Conservation (phyloP, 352 stramenopile species). For the Globisporangium ultimum region DNA sequence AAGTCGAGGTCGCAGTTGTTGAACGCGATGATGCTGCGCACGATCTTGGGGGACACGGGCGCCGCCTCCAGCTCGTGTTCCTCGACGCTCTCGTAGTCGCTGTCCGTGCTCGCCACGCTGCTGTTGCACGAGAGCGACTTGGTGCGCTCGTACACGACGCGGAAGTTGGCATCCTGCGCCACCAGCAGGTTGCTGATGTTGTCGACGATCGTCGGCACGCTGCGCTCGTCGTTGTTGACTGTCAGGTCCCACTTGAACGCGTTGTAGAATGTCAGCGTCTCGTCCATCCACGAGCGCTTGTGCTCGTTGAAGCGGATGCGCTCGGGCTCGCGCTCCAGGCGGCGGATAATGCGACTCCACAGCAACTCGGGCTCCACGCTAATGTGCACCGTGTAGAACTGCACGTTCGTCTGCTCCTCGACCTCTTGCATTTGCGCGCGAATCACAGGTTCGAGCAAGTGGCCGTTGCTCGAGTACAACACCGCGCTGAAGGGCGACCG, state of each 20-base stretch:
- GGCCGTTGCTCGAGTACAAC: slow-evolving; percentile 71
- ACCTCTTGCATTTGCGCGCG: slow-evolving; percentile 82
- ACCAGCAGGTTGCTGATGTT: slow-evolving; percentile 45
- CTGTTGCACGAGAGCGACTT: slow-evolving; percentile 40
- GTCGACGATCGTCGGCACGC: slow-evolving; percentile 47
- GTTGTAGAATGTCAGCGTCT: slow-evolving; percentile 80
- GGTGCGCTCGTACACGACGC: slow-evolving; percentile 54
- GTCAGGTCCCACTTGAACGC: slow-evolving; percentile 74
- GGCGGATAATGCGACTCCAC: slow-evolving; percentile 68
- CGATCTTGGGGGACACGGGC: slow-evolving; percentile 6
- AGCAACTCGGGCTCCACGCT: slow-evolving; percentile 71
- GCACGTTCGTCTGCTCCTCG: slow-evolving; percentile 59
- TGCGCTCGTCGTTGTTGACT: slow-evolving; percentile 61
- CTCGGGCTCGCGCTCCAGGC: slow-evolving; percentile 66
- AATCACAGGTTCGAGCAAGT: slow-evolving; percentile 80
- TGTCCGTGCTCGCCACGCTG: slow-evolving; percentile 65
- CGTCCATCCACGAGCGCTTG: slow-evolving; percentile 83
- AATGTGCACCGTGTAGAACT: slow-evolving; percentile 86
- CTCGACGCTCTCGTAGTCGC: slow-evolving; percentile 57
- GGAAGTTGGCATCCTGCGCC: slow-evolving; percentile 62
- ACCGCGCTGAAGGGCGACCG: slow-evolving; percentile 83
- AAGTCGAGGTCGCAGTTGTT: slow-evolving; percentile 53
- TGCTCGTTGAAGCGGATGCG: slow-evolving; percentile 79
- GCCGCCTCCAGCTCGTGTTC: slow-evolving; percentile 17
- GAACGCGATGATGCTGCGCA: slow-evolving; percentile 68